Base-by-base conservation (phyloP, 352 stramenopile genomes). In the Blastocystis sp. region DNA sequence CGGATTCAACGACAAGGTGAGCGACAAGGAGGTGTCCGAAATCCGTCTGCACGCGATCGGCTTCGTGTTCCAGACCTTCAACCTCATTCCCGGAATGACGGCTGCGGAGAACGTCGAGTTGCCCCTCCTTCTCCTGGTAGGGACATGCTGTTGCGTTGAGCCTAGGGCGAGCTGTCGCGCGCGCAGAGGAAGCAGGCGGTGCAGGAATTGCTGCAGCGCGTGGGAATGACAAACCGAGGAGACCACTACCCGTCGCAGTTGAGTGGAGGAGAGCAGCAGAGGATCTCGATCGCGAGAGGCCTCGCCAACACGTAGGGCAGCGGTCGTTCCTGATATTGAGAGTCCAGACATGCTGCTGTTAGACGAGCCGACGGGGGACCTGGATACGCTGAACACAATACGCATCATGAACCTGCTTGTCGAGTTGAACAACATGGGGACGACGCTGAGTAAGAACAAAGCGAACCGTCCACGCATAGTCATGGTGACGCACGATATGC, bases 341-440 rank as follows among this genome's bases (percentile, higher is more conserved):
- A 88, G 77, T 16, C 81, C 81, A 10, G 37, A 78, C n/a, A 67
- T 92, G 13, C 63, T 92, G 35, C 76, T 92, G 19, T 39, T 92
- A 16, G 91, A 92, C 62, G 91, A 92, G 62, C 90, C 90, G 0
- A 92, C 90, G 19, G 88, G 91, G 35, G 91, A 91, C n/a, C 79
- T 92, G 65, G 91, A 92, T 51, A 90, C 85, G n/a, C n/a, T 66
- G 10, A 92, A 77, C 65, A 91, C 88, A 29, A 55, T 71, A 4
- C 59, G 63, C 37, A 80, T 92, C n/a, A 90, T 92, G 62, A 70
- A 90, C 59, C 50, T 92, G 1, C 60, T 92, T 16, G 59, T 61
- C 3, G 61, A 88, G 9, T 26, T 92, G 13, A 88, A 91, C 45
- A 76, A 69, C 33, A 67, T 71, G 39, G 90, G 90, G 45, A 79